phyloP scores from a whole-genome alignment of 2,329 filamentous ascomycete genomes.

The Purpureocillium lavendulum region DNA sequence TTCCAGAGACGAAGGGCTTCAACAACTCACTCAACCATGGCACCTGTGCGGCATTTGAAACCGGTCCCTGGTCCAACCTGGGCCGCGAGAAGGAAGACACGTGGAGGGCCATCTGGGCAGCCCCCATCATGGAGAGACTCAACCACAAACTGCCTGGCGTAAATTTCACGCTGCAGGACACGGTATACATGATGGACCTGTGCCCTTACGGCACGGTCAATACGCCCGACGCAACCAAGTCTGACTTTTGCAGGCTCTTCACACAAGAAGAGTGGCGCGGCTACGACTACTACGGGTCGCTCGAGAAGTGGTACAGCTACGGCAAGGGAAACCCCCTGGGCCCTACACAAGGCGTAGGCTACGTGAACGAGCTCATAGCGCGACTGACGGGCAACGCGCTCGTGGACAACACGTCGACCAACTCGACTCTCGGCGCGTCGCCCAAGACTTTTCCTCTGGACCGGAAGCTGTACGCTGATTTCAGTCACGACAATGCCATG shows the following conservation, averaged over 20 bases:
- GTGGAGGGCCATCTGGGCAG: constrained; percentile 58
- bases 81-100: constrained; percentile 40
- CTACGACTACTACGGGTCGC: constrained; percentile 73
- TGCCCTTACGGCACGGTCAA: constrained; percentile 82
- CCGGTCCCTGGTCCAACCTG: constrained; percentile 39
- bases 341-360: constrained; percentile 80
- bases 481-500: constrained; percentile 89
- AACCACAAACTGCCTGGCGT: constrained; percentile 61
- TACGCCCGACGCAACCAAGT: constrained; percentile 38
- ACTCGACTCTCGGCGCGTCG: constrained; percentile 64
- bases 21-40: constrained; percentile 82
- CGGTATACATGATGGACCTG: constrained; percentile 74
- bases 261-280: constrained; percentile 61
- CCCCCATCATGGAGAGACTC: constrained; percentile 59
- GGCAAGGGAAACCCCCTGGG: constrained; percentile 70
- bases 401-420: constrained; percentile 64
- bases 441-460: constrained; percentile 65
- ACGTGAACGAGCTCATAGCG: constrained; percentile 78
- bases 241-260: constrained; percentile 72
- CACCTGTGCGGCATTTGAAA: constrained; percentile 63
- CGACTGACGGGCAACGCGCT: constrained; percentile 65
- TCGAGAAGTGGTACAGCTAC: constrained; percentile 82
- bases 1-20: constrained; percentile 55
- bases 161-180: constrained; percentile 53
- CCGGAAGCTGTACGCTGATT: constrained; percentile 70